A percentile compares a stretch with the other conserved stretches of the same genome.
phyloP scores from a whole-genome alignment of 768 basidiomycete species.

The Termitomyces sp. region DNA sequence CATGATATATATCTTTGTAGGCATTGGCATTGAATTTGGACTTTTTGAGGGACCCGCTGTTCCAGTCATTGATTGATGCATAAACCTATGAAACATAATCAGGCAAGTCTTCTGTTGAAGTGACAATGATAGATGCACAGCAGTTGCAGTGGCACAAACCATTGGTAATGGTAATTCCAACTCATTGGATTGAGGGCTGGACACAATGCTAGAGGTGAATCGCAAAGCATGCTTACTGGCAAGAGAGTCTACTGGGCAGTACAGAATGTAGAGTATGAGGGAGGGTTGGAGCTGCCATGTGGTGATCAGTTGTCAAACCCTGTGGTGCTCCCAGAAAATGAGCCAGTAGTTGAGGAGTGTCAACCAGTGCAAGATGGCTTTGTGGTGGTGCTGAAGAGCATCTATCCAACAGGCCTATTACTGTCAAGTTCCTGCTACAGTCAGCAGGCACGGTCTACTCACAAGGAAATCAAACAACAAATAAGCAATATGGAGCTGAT shows the following conservation, averaged over 20 bases:
- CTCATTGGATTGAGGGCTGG: not conserved
- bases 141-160: conserved; percentile 1
- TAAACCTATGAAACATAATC: not conserved
- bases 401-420: not conserved
- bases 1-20: conserved; percentile 5
- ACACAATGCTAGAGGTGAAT: too few species aligned
- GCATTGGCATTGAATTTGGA: conserved; percentile 5
- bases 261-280: not conserved
- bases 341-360: not conserved
- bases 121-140: not conserved
- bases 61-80: not conserved
- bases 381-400: not conserved
- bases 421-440: conserved; percentile 1
- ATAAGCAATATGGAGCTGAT: not conserved
- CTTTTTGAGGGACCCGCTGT: not conserved
- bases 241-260: too few species aligned
- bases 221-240: too few species aligned
- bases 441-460: not conserved
- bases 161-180: conserved; percentile 1
- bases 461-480: not conserved
- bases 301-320: not conserved
- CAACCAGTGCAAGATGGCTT: not conserved
- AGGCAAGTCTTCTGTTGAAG: not conserved
- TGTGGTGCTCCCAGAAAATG: not conserved
- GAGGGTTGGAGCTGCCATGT: not conserved